These are phyloP conservation scores for Arthrobotrys sinensis DNA, from an alignment of 2,329 filamentous ascomycete species.

Conservation along the genomic window DNA sequence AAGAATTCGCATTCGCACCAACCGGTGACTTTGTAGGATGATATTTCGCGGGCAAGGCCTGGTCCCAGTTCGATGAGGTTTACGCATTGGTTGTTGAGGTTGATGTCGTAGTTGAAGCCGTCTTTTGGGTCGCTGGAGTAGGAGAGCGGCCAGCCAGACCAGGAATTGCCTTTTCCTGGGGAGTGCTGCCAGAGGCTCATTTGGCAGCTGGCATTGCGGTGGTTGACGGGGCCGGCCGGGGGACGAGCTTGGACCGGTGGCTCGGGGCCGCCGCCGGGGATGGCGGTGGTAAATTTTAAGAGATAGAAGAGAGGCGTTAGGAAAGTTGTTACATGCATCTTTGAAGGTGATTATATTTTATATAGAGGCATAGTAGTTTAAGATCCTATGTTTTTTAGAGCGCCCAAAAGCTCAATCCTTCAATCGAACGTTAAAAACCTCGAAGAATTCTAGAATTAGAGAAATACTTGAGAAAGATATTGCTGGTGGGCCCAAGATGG, in stretches of 20 bases:
- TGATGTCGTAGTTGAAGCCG: slow-evolving; percentile 8
- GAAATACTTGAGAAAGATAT: no score
- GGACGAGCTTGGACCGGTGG: slow-evolving; percentile 7
- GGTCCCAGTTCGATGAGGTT: slow-evolving; percentile 26
- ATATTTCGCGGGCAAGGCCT: neutral
- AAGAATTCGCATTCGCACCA: slow-evolving; percentile 42
- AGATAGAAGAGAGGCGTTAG: neutral
- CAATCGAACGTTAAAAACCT: no score
- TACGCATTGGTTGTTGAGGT: slow-evolving; percentile 27
- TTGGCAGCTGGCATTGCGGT: slow-evolving; percentile 6
- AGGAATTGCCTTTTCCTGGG: slow-evolving; percentile 11
- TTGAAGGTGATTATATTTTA: neutral
- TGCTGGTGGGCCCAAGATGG: no score
- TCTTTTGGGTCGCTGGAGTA: neutral
- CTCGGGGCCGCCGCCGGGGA: neutral
- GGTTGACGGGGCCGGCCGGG: neutral
- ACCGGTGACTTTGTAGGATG: slow-evolving; percentile 19
- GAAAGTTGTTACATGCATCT: neutral
- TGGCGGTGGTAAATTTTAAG: neutral
- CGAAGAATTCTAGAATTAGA: no score
- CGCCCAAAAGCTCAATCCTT: no score
- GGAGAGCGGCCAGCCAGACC: slow-evolving; percentile 8
- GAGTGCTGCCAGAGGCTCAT: slow-evolving; percentile 12
- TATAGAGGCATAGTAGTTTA: neutral
- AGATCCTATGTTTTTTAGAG: no score